Percentiles rank a stretch among this genome's conserved stretches.
Conservation (phyloP, 2,329 filamentous ascomycete species). For the Pseudogymnoascus sp. region DNA sequence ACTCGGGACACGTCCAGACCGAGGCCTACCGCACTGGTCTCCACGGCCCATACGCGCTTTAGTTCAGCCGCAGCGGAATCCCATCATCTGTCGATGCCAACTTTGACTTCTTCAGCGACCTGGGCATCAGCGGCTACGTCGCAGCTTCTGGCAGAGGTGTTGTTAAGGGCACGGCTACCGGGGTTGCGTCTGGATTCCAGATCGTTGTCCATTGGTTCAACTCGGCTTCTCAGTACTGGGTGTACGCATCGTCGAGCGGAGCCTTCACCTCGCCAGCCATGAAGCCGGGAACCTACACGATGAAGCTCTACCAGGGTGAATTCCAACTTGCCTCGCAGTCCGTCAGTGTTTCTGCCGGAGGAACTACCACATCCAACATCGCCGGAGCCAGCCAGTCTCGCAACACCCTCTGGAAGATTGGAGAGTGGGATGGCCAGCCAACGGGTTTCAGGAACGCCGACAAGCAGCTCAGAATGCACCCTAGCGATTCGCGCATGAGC, state of each 20-base stretch:
- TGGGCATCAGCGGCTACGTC: constrained; percentile 50
- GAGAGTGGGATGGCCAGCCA: constrained; percentile 56
- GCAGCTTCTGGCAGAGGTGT: constrained; percentile 46
- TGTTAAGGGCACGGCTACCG: constrained; percentile 52
- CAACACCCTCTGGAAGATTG: constrained; percentile 53
- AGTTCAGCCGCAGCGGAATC: constrained; percentile 49
- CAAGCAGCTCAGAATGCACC: constrained; percentile 60
- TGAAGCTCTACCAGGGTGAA: constrained; percentile 54
- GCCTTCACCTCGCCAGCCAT: constrained; percentile 55
- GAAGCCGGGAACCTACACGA: constrained; percentile 61
- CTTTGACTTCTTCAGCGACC: constrained; percentile 49
- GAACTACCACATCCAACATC: constrained; percentile 41
- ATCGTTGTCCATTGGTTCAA: constrained; percentile 60
- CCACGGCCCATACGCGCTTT: constrained; percentile 56
- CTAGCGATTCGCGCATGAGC: constrained; percentile 54
- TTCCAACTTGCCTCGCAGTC: constrained; percentile 42
- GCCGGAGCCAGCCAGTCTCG: constrained; percentile 38
- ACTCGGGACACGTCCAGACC: constrained; percentile 54
- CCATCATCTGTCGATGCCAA: constrained; percentile 38
- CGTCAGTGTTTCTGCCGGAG: constrained; percentile 42
- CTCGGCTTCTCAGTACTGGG: constrained; percentile 54
- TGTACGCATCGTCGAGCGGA: constrained; percentile 44
- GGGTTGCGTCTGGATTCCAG: constrained; percentile 42
- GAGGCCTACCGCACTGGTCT: constrained; percentile 53
- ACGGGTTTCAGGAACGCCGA: constrained; percentile 58